Conservation (phyloP, 1,139 yeast genomes). For the Geotrichum phurueaensis region DNA sequence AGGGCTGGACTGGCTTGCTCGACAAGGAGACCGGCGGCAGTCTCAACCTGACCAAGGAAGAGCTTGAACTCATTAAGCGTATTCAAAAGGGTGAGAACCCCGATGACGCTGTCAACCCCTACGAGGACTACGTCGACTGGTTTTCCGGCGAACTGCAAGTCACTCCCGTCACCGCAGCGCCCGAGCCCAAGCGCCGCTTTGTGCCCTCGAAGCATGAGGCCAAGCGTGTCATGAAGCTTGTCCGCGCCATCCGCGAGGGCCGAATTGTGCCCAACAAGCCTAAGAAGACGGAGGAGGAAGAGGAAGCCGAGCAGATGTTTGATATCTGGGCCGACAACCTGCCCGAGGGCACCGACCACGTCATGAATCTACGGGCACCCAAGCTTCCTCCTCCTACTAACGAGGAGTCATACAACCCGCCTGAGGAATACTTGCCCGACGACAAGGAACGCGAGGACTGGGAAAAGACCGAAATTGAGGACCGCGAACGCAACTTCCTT, state of each 20-base stretch:
- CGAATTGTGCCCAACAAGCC: slow-evolving; percentile 70
- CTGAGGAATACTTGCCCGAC: slow-evolving; percentile 81
- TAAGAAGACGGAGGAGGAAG: slow-evolving; percentile 45
- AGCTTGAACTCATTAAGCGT: slow-evolving; percentile 78
- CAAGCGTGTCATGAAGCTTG: slow-evolving; percentile 91
- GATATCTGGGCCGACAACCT: slow-evolving; percentile 80
- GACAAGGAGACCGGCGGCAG: slow-evolving; percentile 89
- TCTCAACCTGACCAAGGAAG: slow-evolving; percentile 80
- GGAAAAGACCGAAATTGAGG: slow-evolving; percentile 67
- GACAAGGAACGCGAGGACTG: slow-evolving; percentile 73
- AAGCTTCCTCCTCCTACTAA: slow-evolving; percentile 93
- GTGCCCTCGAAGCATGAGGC: slow-evolving; percentile 97
- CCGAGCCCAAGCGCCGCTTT: slow-evolving; percentile 95
- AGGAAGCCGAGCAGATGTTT: slow-evolving; percentile 40
- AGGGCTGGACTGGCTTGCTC: slow-evolving; percentile 96
- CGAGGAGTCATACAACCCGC: slow-evolving; percentile 96
- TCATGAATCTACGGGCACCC: slow-evolving; percentile 92
- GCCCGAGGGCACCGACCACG: slow-evolving; percentile 59
- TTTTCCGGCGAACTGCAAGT: slow-evolving; percentile 76
- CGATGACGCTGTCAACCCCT: slow-evolving; percentile 75
- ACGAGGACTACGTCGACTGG: slow-evolving; percentile 94
- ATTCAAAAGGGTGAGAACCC: slow-evolving; percentile 82
- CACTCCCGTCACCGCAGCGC: slow-evolving; percentile 91
- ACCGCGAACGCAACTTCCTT: slow-evolving; percentile 69
- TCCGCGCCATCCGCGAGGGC: slow-evolving; percentile 93